A percentile compares a stretch with the other conserved stretches of the same genome.
phyloP scores from a whole-genome alignment of 1,284 basidiomycete genomes.

The Leccinum brunneo-olivaceum region DNA sequence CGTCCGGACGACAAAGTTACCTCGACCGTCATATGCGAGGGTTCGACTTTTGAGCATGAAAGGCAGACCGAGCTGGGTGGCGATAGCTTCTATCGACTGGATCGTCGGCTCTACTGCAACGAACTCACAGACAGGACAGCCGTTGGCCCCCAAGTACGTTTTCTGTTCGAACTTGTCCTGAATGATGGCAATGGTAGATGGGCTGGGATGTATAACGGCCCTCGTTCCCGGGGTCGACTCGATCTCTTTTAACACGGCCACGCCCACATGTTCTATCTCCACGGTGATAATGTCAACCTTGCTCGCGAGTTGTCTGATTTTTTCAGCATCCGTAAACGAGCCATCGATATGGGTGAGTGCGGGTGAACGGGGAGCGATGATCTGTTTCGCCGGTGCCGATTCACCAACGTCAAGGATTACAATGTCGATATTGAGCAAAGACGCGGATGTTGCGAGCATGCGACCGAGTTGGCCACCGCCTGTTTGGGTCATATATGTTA shows the following conservation, averaged over 20 bases:
- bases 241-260: constrained; percentile 65
- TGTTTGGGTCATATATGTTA: constrained; percentile 29
- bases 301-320: constrained; percentile 76
- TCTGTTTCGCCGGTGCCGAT: constrained; percentile 86
- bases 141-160: constrained; percentile 56
- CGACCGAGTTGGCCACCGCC: constrained; percentile 97
- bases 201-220: constrained; percentile 78
- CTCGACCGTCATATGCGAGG: constrained; percentile 93
- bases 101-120: constrained; percentile 49
- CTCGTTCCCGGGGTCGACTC: constrained; percentile 34
- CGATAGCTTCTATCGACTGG: constrained; percentile 53
- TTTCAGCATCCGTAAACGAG: constrained; percentile 76
- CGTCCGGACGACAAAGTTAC: constrained; percentile 78
- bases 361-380: constrained; percentile 51
- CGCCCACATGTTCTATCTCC: constrained; percentile 97
- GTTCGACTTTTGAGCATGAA: constrained; percentile 96
- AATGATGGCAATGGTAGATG: constrained; percentile 80
- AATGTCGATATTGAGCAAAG: constrained; percentile 83
- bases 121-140: constrained; percentile 75
- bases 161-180: constrained; percentile 97
- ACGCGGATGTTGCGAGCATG: constrained; percentile 91
- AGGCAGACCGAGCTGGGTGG: constrained; percentile 68
- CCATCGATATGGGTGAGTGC: constrained; percentile 76
- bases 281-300: constrained; percentile 90
- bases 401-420: constrained; percentile 83